Base-by-base conservation (phyloP, 2,329 filamentous ascomycete genomes). In the Penicillium nordicum region DNA sequence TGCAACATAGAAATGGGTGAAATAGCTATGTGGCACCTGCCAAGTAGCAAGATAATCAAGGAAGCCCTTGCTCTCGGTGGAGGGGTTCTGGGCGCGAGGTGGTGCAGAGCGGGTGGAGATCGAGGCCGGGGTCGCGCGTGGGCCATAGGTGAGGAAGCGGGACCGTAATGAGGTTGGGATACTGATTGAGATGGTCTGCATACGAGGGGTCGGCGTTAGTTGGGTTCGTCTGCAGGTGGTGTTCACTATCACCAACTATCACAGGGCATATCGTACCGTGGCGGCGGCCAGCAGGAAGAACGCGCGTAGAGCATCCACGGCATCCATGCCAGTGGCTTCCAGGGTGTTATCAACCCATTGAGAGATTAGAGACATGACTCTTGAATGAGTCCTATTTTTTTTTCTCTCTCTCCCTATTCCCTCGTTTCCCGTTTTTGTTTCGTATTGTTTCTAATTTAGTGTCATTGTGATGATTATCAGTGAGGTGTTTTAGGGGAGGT, bases 21-120 rank as follows among this genome's bases (percentile, higher is more conserved):
- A 97, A 86, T 90, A 97, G 59, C 83, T 83, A 75, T 97, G 94
- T 23, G 93, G 92, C 36, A 97, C 88, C 69, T 84, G 83, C 63
- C 82, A 72, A 37, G 72, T 75, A 34, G 83, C 80, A 21, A 83
- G 67, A 55, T 69, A 70, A 64, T 86, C 83, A 57, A 85, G 75
- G 44, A 78, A 40, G 50, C 53, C 48, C 42, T 52, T 50, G 32
- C 25, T 44, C 41, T 44, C 18, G 18, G 30, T 8, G 23, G 40
- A 63, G 29, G 49, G 36, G 9, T 44, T 36, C 41, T 46, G 54
- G 23, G 55, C 36, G 18, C 47, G 51, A 27, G 50, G 38, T 38
- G 47, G 40, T 25, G 50, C 41, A 55, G 61, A 60, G 54, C 21
- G 56, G 57, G 41, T 55, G 54, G 42, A 57, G 48, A 54, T 60